phyloP scores from a whole-genome alignment of 768 basidiomycete genomes.

The Suillus sp. region DNA sequence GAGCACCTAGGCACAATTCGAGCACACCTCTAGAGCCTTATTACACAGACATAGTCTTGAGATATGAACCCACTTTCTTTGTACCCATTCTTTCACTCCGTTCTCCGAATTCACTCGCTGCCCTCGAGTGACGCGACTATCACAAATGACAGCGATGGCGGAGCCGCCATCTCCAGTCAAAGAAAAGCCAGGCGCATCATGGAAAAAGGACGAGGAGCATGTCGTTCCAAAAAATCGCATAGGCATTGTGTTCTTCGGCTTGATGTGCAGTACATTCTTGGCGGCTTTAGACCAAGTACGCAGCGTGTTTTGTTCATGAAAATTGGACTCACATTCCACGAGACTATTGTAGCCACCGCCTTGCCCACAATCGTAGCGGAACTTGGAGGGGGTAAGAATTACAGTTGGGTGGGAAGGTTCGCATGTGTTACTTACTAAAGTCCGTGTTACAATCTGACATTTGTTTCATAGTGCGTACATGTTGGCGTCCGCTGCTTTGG shows the following conservation, averaged over 20 bases:
- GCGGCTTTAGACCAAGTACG: slow-evolving; percentile 51
- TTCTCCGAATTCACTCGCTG: background rate
- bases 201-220: slow-evolving; percentile 43
- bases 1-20: background rate
- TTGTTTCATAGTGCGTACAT: slow-evolving; percentile 44
- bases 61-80: background rate
- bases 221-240: slow-evolving; percentile 46
- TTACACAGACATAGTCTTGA: too few species aligned
- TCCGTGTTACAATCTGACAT: background rate
- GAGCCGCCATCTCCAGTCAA: slow-evolving; percentile 7
- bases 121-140: background rate
- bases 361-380: slow-evolving; percentile 51
- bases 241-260: slow-evolving; percentile 43
- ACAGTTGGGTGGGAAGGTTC: slow-evolving; percentile 53
- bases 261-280: slow-evolving; percentile 46
- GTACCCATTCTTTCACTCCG: background rate
- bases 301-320: background rate
- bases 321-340: too few species aligned
- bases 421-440: slow-evolving; percentile 5
- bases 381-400: slow-evolving; percentile 47
- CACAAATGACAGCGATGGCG: slow-evolving; percentile 2
- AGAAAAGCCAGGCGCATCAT: slow-evolving; percentile 34
- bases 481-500: slow-evolving; percentile 42
- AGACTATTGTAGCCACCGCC: slow-evolving; percentile 52
- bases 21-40: background rate